phyloP scores from a whole-genome alignment of 805 yeast genomes.

The Scheffersomyces stipitis region DNA sequence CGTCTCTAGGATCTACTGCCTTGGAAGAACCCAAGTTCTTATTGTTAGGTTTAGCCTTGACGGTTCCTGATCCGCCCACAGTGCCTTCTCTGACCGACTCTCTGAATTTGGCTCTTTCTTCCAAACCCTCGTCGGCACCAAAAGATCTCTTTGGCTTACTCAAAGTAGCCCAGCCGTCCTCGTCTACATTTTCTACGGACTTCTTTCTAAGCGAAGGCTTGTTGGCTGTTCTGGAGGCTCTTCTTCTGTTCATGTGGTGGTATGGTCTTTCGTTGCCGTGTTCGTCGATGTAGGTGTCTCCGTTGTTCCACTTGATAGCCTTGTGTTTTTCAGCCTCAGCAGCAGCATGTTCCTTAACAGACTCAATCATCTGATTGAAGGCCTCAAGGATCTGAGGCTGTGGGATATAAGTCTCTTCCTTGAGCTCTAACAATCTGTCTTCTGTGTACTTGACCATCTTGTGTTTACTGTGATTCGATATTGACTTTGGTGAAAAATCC shows the following conservation, averaged over 20 bases:
- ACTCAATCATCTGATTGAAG: slow-evolving; percentile 65
- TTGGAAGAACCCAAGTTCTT: slow-evolving; percentile 73
- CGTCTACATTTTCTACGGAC: slow-evolving; percentile 58
- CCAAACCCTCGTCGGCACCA: slow-evolving; percentile 49
- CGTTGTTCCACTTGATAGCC: slow-evolving; percentile 33
- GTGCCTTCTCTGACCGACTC: slow-evolving; percentile 45
- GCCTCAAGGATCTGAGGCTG: slow-evolving; percentile 63
- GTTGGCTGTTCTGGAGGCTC: slow-evolving; percentile 52
- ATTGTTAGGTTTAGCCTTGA: slow-evolving; percentile 67
- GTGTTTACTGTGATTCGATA: too few species aligned
- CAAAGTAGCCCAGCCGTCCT: slow-evolving; percentile 81
- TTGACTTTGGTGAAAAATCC: too few species aligned
- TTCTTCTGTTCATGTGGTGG: slow-evolving; percentile 54
- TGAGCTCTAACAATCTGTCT: slow-evolving; percentile 62
- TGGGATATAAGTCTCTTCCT: slow-evolving; percentile 58
- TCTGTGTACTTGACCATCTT: slow-evolving; percentile 64
- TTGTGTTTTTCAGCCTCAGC: slow-evolving; percentile 28
- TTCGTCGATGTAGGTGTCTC: slow-evolving; percentile 48
- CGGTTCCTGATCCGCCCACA: slow-evolving; percentile 21
- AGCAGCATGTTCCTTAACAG: slow-evolving; percentile 51
- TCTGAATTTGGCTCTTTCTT: slow-evolving; percentile 46
- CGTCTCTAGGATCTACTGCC: slow-evolving; percentile 72
- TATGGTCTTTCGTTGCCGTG: slow-evolving; percentile 45
- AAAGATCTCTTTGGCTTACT: slow-evolving; percentile 47
- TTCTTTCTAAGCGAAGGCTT: slow-evolving; percentile 59